These are phyloP conservation scores for Yarrowia sp. DNA, from an alignment of 805 yeast genomes.

Conservation along the genomic window DNA sequence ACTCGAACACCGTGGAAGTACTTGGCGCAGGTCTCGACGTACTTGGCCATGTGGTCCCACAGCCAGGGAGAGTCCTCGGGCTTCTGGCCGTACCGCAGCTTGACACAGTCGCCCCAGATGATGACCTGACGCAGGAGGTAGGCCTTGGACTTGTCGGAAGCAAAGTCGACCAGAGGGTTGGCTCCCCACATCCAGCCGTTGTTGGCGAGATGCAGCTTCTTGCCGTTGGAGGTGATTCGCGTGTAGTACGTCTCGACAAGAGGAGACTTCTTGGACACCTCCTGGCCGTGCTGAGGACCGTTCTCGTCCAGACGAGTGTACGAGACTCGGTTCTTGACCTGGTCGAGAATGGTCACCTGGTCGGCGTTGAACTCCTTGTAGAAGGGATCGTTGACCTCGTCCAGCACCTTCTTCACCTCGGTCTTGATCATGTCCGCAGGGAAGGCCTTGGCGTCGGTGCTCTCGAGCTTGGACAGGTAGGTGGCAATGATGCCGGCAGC, in stretches of 20 bases:
- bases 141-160: constrained; percentile 72
- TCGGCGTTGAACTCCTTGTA: constrained; percentile 79
- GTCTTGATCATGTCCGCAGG: constrained; percentile 35
- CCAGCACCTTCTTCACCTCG: constrained; percentile 55
- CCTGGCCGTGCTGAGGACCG: constrained; percentile 73
- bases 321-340: constrained; percentile 71
- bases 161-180: constrained; percentile 89
- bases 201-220: constrained; percentile 67
- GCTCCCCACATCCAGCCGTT: constrained; percentile 99
- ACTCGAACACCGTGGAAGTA: constrained; percentile 85
- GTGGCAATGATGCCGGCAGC: constrained; percentile 54
- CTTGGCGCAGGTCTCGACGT: constrained; percentile 67
- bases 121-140: constrained; percentile 89
- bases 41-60: constrained; percentile 84
- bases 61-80: constrained; percentile 83
- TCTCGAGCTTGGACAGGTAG: constrained; percentile 32
- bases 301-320: constrained; percentile 71
- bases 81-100: constrained; percentile 74
- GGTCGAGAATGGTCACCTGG: constrained; percentile 58
- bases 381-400: constrained; percentile 72
- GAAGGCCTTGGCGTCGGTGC: constrained; percentile 35
- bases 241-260: constrained; percentile 88
- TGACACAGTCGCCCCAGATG: constrained; percentile 97
- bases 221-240: constrained; percentile 56
- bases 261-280: constrained; percentile 53